A percentile compares a stretch with the other conserved stretches of the same genome.
Conservation (phyloP, 2,329 filamentous ascomycete species). For the Fusarium setosum region DNA sequence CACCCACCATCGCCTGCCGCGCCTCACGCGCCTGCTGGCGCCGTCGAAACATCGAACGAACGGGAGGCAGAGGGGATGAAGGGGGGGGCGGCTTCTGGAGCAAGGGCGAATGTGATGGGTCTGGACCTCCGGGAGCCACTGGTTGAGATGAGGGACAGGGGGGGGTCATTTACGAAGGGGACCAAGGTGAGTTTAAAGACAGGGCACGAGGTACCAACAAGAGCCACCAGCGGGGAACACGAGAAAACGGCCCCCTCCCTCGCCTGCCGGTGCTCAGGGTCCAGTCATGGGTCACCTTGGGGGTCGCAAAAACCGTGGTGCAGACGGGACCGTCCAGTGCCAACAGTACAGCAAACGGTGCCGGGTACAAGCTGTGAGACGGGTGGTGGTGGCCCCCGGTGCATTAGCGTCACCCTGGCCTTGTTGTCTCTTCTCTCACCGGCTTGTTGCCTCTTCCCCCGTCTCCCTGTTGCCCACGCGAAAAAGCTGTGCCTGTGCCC, state of each 20-base stretch:
- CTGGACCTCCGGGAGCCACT: slow-evolving; percentile 1
- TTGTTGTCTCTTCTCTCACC: slow-evolving; percentile 45
- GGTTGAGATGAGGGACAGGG: slow-evolving; percentile 23
- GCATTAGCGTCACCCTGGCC: slow-evolving; percentile 36
- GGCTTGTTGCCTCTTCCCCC: slow-evolving; percentile 44
- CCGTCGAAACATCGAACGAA: slow-evolving; percentile 14
- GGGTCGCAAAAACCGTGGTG: slow-evolving; percentile 7
- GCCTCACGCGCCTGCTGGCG: slow-evolving; percentile 40
- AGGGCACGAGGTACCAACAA: slow-evolving; percentile 4
- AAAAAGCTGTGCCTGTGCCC: slow-evolving; percentile 41
- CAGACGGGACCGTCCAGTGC: slow-evolving; percentile 26
- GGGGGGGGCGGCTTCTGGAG: neutral
- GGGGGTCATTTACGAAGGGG: slow-evolving; percentile 8
- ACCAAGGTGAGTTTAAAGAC: slow-evolving; percentile 14
- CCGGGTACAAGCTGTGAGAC: slow-evolving; percentile 37
- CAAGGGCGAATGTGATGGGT: slow-evolving; percentile 1
- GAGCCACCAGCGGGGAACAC: slow-evolving; percentile 1
- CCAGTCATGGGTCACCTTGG: slow-evolving; percentile 23
- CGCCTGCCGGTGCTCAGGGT: slow-evolving; percentile 11
- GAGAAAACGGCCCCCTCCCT: slow-evolving; percentile 10
- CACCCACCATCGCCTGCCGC: slow-evolving; percentile 35
- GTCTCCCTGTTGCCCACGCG: slow-evolving; percentile 29
- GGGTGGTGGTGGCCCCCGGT: slow-evolving; percentile 16
- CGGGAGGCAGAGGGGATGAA: slow-evolving; percentile 5
- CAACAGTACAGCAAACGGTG: slow-evolving; percentile 38